Conservation (phyloP, 2,329 filamentous ascomycete genomes). For the Gaeumannomyces sp. region DNA sequence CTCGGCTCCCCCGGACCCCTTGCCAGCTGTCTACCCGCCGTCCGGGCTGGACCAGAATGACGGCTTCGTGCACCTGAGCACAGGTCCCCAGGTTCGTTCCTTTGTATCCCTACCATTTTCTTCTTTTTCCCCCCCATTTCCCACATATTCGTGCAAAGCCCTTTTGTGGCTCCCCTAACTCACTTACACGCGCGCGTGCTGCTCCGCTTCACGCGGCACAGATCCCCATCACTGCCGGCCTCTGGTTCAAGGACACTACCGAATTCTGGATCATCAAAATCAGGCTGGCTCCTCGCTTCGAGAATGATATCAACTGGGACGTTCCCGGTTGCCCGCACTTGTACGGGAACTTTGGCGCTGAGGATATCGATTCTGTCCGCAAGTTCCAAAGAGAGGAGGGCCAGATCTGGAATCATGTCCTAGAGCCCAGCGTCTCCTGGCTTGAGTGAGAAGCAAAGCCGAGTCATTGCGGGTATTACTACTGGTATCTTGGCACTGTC, state of each 20-base stretch:
- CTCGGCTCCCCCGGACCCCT: conserved; percentile 41
- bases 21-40: conserved; percentile 48
- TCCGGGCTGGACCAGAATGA: conserved; percentile 54
- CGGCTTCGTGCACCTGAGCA: conserved; percentile 57
- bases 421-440: conserved; percentile 21
- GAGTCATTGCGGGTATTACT: background rate
- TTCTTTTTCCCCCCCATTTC: too few species aligned
- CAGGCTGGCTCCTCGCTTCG: conserved; percentile 25
- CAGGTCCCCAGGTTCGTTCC: conserved; percentile 41
- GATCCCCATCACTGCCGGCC: conserved; percentile 38
- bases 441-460: background rate
- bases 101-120: background rate
- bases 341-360: conserved; percentile 50
- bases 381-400: conserved; percentile 39
- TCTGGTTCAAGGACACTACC: conserved; percentile 34
- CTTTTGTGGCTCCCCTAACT: background rate
- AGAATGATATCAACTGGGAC: conserved; percentile 44
- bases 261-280: conserved; percentile 49
- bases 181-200: background rate
- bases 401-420: conserved; percentile 40
- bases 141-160: too few species aligned
- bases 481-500: background rate
- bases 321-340: conserved; percentile 48
- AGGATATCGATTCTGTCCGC: conserved; percentile 41
- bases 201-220: conserved; percentile 16